Conservation (phyloP, 1,284 basidiomycete genomes). For the Microbotryum silenes-acaulis region DNA sequence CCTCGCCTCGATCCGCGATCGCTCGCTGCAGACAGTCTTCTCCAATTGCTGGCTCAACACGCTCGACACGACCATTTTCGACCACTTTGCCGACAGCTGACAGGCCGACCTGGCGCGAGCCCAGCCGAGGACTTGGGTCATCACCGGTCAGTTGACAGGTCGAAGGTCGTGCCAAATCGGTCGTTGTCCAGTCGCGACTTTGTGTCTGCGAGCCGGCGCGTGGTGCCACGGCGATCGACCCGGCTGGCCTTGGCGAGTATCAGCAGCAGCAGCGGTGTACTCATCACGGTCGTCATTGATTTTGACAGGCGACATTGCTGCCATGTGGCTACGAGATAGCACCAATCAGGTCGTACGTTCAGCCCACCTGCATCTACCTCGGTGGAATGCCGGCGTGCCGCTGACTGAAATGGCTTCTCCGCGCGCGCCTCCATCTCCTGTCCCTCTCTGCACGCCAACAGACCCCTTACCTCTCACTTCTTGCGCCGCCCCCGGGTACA, state of each 20-base stretch:
- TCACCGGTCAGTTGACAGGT: conserved; percentile 2
- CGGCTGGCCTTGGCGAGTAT: too few species aligned
- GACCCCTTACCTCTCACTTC: conserved; percentile 2
- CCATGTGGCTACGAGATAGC: conserved; percentile 5
- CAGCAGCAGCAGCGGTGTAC: too few species aligned
- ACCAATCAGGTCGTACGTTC: conserved; percentile 3
- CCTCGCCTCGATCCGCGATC: neutral
- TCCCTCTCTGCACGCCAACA: neutral
- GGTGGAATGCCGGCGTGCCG: neutral
- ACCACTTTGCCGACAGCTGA: neutral
- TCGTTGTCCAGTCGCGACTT: neutral
- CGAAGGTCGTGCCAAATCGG: neutral
- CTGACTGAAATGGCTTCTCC: neutral
- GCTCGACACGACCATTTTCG: conserved; percentile 7
- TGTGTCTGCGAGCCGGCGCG: neutral
- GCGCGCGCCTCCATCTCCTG: too few species aligned
- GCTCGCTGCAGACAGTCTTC: neutral
- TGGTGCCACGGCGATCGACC: neutral
- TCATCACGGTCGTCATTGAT: too few species aligned
- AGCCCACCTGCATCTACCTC: neutral
- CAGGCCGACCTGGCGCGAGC: neutral
- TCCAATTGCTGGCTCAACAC: conserved; percentile 3
- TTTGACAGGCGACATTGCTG: conserved; percentile 1
- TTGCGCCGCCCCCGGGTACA: neutral
- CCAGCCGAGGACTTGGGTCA: conserved; percentile 5